Percentiles rank a stretch among this genome's conserved stretches.
These are phyloP conservation scores for Picochlorum sp. DNA, from an alignment of 139 green algal genomes.

Conservation along the genomic window DNA sequence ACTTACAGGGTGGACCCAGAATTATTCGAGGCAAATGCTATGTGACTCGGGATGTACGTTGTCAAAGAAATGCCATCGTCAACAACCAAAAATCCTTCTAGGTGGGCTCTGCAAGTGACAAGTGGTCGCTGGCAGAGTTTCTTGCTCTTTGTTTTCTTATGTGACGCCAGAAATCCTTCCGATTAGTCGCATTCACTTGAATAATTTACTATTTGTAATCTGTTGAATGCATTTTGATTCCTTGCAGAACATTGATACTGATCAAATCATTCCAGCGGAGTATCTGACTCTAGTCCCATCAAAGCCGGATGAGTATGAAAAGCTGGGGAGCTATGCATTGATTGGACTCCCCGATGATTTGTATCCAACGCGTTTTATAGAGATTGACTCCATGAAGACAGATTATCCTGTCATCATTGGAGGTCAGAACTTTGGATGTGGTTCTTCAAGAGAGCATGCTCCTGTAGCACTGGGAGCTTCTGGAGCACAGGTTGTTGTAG, in stretches of 20 bases:
- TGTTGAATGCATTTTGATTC: neutral
- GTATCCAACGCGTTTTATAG: constrained; percentile 64
- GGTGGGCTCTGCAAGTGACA: no score
- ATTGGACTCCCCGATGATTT: constrained; percentile 70
- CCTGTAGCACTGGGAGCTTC: constrained; percentile 79
- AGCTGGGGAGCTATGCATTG: constrained; percentile 88
- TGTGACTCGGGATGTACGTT: constrained; percentile 70
- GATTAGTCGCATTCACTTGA: no score
- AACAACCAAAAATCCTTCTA: neutral
- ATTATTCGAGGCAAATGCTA: constrained; percentile 60
- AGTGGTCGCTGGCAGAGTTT: neutral
- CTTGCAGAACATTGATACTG: constrained; percentile 92
- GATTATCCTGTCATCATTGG: constrained; percentile 85
- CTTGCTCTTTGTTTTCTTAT: neutral
- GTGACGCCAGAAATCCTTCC: neutral
- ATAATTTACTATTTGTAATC: no score
- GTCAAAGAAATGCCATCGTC: neutral
- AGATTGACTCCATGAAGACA: constrained; percentile 79
- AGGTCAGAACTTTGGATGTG: constrained; percentile 90
- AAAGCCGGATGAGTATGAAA: constrained; percentile 95
- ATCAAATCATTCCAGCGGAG: constrained; percentile 95
- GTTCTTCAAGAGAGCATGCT: constrained; percentile 84
- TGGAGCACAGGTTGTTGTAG: constrained; percentile 65
- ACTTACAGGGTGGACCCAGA: constrained; percentile 25
- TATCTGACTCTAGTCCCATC: constrained; percentile 90